Evolutionary conservation across 1,284 basidiomycete species (phyloP).

Genomic region (Cutaneotrichosporon sp.): DNA sequence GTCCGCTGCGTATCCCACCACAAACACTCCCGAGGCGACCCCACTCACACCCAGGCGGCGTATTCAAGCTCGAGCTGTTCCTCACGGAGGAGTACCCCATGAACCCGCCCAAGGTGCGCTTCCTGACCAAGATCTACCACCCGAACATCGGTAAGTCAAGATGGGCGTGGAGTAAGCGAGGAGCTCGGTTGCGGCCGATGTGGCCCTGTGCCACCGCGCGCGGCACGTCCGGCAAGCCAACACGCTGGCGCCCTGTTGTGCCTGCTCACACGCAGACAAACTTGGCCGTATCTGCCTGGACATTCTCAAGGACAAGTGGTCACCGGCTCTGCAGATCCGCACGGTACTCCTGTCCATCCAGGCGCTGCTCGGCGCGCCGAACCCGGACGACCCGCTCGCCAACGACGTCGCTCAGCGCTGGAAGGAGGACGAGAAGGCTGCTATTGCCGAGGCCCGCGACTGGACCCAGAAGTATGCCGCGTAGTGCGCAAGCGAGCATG

Average conservation of each 20-base stretch:
- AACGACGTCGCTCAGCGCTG: constrained; percentile 89
- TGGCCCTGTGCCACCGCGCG: neutral
- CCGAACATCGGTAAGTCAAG: constrained; percentile 95
- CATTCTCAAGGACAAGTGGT: constrained; percentile 99
- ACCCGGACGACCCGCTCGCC: constrained; percentile 98
- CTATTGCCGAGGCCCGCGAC: constrained; percentile 79
- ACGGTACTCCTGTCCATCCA: constrained; percentile 96
- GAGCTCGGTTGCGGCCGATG: neutral
- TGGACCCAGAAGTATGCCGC: constrained; percentile 60
- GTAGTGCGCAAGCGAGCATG: neutral
- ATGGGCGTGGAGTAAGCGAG: no score
- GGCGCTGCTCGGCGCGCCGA: constrained; percentile 89
- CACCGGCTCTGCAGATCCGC: constrained; percentile 93
- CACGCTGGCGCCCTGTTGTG: no score
- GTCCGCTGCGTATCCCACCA: no score
- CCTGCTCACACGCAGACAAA: constrained; percentile 62
- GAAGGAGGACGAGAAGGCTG: constrained; percentile 93
- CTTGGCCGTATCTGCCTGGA: constrained; percentile 96
- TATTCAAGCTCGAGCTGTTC: constrained; percentile 94
- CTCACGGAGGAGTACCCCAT: constrained; percentile 98
- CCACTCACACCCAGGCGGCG: constrained; percentile 61
- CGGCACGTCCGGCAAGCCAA: no score
- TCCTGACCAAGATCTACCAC: constrained; percentile 99
- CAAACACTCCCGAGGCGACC: no score
- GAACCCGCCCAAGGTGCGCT: constrained; percentile 97